Percentiles rank a stretch among this genome's conserved stretches.
phyloP scores from a whole-genome alignment of 306 rosid species.

The Glycine latifolia region DNA sequence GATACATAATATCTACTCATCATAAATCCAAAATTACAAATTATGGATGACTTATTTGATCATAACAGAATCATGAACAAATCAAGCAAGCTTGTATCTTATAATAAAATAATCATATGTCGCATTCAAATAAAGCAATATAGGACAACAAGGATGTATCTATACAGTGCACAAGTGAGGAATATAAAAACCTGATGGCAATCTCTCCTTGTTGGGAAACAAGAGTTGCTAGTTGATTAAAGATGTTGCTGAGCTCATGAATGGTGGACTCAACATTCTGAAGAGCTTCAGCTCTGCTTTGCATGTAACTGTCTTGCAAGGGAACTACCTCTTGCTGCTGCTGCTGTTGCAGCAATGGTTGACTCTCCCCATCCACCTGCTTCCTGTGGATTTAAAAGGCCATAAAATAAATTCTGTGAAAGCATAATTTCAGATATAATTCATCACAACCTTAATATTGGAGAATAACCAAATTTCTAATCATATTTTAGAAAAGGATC shows the following conservation, averaged over 20 bases:
- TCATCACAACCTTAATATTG: background rate
- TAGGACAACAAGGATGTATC: slow-evolving; percentile 4
- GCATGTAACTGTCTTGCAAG: slow-evolving; percentile 93
- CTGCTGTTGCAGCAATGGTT: slow-evolving; percentile 69
- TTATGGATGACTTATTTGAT: no score
- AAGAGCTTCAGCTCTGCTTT: slow-evolving; percentile 98
- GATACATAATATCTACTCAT: background rate
- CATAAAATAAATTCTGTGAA: slow-evolving; percentile 8
- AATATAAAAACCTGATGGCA: slow-evolving; percentile 81
- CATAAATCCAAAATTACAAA: background rate
- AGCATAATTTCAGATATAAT: slow-evolving; percentile 20
- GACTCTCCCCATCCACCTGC: slow-evolving; percentile 88
- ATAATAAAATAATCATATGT: slow-evolving; percentile 19
- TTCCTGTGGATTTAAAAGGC: slow-evolving; percentile 61
- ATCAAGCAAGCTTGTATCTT: background rate
- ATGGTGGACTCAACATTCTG: slow-evolving; percentile 97
- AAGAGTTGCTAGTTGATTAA: slow-evolving; percentile 92
- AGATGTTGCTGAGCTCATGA: slow-evolving; percentile 93
- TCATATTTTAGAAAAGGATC: background rate
- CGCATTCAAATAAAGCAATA: slow-evolving; percentile 9
- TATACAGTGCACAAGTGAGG: slow-evolving; percentile 8
- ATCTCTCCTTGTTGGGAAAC: slow-evolving; percentile 98
- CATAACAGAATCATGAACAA: no score
- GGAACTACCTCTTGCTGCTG: slow-evolving; percentile 76
- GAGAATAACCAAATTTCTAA: background rate